Evolutionary conservation across 2,329 filamentous ascomycete genomes (phyloP).

Genomic region (Venturia asperata): DNA sequence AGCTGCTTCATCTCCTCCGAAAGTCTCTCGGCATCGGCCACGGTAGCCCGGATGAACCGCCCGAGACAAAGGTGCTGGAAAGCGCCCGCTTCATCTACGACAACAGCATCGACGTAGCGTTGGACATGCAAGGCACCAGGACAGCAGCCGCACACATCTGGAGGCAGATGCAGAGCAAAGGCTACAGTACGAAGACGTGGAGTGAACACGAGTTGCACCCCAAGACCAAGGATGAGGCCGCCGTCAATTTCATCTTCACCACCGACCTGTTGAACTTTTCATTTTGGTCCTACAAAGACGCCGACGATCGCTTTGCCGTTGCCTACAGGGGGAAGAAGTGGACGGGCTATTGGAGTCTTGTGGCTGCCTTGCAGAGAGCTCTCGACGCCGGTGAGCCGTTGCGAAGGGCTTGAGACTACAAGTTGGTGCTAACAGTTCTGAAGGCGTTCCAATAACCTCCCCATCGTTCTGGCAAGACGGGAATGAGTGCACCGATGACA

Average conservation of each 20-base stretch:
- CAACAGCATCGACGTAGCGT: conserved; percentile 85
- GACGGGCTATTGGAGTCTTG: conserved; percentile 94
- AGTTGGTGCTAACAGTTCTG: not conserved
- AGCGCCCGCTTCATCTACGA: conserved; percentile 82
- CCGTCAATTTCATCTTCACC: conserved; percentile 88
- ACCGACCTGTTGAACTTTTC: conserved; percentile 97
- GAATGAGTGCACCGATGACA: conserved; percentile 65
- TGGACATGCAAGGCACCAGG: conserved; percentile 78
- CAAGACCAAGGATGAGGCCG: conserved; percentile 67
- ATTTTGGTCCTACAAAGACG: conserved; percentile 75
- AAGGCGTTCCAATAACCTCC: conserved; percentile 80
- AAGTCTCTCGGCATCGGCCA: conserved; percentile 63
- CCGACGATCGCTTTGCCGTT: conserved; percentile 70
- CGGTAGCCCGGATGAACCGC: conserved; percentile 46
- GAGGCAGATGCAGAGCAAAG: conserved; percentile 71
- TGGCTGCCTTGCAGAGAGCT: conserved; percentile 78
- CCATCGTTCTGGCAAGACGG: conserved; percentile 80
- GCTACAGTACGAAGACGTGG: conserved; percentile 82
- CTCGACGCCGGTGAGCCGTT: conserved; percentile 65
- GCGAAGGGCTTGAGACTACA: not conserved
- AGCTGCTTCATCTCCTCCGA: conserved; percentile 78
- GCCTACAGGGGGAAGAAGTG: conserved; percentile 73
- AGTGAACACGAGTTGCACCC: conserved; percentile 84
- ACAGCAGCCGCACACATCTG: conserved; percentile 73
- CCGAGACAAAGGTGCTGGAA: conserved; percentile 75